phyloP scores from a whole-genome alignment of 371 early-diverging fungal genomes.

The Syncephalastrum sp. region DNA sequence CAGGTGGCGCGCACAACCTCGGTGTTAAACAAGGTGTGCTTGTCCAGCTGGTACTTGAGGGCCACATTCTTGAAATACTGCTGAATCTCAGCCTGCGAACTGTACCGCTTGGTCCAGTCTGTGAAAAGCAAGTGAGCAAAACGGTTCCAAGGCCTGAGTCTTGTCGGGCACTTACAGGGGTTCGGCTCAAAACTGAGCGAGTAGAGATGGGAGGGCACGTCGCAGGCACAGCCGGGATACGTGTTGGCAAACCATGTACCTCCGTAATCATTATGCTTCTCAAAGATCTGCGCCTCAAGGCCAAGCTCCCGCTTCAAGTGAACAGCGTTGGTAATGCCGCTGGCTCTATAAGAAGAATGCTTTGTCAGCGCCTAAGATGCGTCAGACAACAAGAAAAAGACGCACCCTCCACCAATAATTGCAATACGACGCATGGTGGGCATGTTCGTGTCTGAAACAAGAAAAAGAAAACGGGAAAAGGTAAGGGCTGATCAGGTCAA shows the following conservation, averaged over 20 bases:
- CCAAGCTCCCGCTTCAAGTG: slow-evolving; percentile 50
- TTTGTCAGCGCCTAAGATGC: too few relatives aligned
- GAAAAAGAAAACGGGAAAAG: too few relatives aligned
- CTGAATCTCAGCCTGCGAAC: slow-evolving; percentile 45
- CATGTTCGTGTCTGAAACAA: background rate
- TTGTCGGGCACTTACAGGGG: slow-evolving; percentile 26
- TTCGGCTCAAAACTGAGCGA: slow-evolving; percentile 46
- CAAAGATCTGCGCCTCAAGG: slow-evolving; percentile 49
- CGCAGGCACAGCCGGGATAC: slow-evolving; percentile 64
- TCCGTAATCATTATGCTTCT: slow-evolving; percentile 49
- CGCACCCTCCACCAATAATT: slow-evolving; percentile 26
- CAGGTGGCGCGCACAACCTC: slow-evolving; percentile 39
- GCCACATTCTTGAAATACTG: slow-evolving; percentile 48
- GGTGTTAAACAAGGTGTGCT: slow-evolving; percentile 45
- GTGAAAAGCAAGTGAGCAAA: background rate
- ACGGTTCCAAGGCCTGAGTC: background rate
- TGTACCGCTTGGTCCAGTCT: slow-evolving; percentile 51
- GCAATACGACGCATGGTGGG: slow-evolving; percentile 18
- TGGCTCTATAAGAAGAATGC: slow-evolving; percentile 26
- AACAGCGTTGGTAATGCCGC: slow-evolving; percentile 58
- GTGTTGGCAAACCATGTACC: slow-evolving; percentile 61
- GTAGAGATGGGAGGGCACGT: slow-evolving; percentile 57
- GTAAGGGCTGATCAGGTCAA: too few relatives aligned
- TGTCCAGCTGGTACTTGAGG: slow-evolving; percentile 41
- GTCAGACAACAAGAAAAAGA: too few relatives aligned